Evolutionary conservation across 2,329 filamentous ascomycete genomes (phyloP), one percentile per base, ranked within the genome.

Genomic region (Lachnum nothofagi): DNA sequence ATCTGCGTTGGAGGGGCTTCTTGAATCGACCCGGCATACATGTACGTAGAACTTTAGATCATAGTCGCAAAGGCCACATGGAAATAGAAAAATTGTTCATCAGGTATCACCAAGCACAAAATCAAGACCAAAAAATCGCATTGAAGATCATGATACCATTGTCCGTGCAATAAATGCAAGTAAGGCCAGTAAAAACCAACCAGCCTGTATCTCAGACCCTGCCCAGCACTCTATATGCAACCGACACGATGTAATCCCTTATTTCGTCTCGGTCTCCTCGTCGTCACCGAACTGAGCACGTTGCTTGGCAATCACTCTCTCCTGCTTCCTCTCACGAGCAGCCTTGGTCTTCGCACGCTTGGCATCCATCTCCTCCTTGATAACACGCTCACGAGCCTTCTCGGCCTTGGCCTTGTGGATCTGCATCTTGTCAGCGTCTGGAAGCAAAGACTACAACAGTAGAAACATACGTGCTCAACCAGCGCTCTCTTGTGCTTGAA

Each of bases 401-500:
- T 98, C 93, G 68, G 93, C 93, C 88, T 98, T 98, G 79, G 93
- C 93, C 78, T 91, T 94, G 88, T 98, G 93, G 73, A 98, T 97
- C 93, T 98, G 38, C 39, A 31, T 50, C 34, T 44, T 34, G 52
- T 49, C 46, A 49, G 49, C 24, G 27, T 35, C 6, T 22, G 6
- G 23, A 27, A 67, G 46, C 67, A 52, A 41, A 48, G n/a, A n/a
- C n/a, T 37, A 5, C 44, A 24, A 27, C 8, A 17, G 17, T 20
- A 22, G 44, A 47, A 68, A 89, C 93, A 71, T 94, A 98, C 93
- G 82, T 98, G 93, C 85, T 98, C 93, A 73, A 98, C 90, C 68
- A 98, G 86, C 71, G 91, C 93, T 78, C 93, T 87, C 91, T 97
- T 98, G 89, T 98, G 93, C 91, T 98, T 98, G 88, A 98, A 98